These are phyloP conservation scores for Spergularia bocconei DNA, from an alignment of 148 eudicot genomes.

Conservation along the genomic window DNA sequence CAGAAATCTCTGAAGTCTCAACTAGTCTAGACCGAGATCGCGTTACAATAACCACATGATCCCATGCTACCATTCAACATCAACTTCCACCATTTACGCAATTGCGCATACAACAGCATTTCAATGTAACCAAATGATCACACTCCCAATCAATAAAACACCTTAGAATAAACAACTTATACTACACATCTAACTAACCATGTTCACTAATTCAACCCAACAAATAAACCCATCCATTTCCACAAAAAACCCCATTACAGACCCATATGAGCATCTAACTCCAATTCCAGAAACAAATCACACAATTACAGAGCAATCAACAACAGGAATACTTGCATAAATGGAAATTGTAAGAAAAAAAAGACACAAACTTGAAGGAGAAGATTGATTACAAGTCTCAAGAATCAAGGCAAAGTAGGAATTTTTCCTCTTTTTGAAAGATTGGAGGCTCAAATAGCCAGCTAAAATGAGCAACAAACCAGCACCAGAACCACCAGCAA, in stretches of 20 bases:
- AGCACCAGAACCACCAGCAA: constrained; percentile 79
- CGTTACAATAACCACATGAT: too few species aligned
- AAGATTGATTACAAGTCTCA: constrained; percentile 48
- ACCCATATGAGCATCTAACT: background rate
- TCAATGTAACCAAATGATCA: too few species aligned
- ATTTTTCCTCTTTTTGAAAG: constrained; percentile 66
- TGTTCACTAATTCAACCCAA: background rate
- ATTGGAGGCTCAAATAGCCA: constrained; percentile 74
- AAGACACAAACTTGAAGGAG: background rate
- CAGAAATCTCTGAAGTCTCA: too few species aligned
- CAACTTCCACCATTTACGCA: too few species aligned
- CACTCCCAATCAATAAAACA: too few species aligned
- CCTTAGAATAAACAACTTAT: too few species aligned
- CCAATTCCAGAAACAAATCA: background rate
- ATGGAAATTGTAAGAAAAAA: background rate
- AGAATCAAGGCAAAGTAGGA: constrained; percentile 71
- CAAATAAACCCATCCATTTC: background rate
- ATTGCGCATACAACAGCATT: too few species aligned
- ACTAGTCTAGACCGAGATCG: too few species aligned
- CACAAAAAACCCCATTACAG: background rate
- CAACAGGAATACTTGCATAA: background rate
- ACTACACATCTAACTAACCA: background rate
- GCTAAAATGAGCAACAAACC: constrained; percentile 83
- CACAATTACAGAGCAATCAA: constrained; percentile 2
- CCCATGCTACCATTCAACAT: too few species aligned